phyloP scores from a whole-genome alignment of 441 rosid genomes.

The Syzygium syzygioides region DNA sequence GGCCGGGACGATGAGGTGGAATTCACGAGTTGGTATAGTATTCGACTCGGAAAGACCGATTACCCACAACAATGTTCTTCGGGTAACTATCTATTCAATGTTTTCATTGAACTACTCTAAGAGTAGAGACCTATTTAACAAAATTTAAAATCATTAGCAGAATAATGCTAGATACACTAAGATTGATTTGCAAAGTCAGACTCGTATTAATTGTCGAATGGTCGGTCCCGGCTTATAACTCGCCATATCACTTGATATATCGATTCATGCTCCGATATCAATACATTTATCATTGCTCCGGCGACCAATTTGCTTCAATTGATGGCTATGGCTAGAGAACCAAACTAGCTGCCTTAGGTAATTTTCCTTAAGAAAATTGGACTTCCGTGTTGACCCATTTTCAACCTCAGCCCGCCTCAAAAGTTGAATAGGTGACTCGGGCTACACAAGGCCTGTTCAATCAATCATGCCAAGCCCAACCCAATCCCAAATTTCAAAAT shows the following conservation, averaged over 20 bases:
- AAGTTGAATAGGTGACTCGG: background rate
- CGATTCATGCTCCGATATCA: background rate
- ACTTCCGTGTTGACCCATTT: background rate
- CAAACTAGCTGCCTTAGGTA: background rate
- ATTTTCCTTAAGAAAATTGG: background rate
- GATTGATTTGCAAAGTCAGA: background rate
- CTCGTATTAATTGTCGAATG: background rate
- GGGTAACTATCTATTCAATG: background rate
- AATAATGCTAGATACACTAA: background rate
- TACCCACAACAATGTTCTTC: background rate
- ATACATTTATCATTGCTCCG: background rate
- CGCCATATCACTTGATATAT: no score
- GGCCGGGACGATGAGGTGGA: background rate
- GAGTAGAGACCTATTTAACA: background rate
- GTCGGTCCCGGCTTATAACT: background rate
- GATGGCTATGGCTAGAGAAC: background rate
- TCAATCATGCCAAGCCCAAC: background rate
- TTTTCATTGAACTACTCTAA: background rate
- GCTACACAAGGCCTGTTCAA: background rate
- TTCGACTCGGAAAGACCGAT: background rate
- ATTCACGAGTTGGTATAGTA: background rate
- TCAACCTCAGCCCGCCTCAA: background rate
- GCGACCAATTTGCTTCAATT: background rate
- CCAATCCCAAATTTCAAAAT: background rate
- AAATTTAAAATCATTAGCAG: background rate